phyloP scores from a whole-genome alignment of 352 stramenopile species.

The Phytophthora quininea region DNA sequence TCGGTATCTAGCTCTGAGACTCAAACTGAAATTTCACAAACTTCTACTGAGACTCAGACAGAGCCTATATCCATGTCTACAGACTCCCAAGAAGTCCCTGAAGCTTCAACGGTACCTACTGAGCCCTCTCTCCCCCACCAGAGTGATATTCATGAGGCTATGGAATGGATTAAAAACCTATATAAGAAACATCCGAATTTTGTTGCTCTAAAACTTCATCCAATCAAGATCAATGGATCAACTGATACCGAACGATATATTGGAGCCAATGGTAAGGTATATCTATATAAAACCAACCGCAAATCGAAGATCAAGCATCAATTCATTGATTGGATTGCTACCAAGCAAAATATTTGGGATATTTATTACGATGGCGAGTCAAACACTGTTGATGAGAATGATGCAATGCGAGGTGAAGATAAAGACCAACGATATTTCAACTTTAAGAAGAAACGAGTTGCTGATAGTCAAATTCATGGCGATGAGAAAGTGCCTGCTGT shows the following conservation, averaged over 20 bases:
- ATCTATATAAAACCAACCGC: not conserved
- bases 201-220: not conserved
- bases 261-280: not conserved
- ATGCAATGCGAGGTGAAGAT: constrained; percentile 1
- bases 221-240: not conserved
- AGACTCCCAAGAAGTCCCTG: not conserved
- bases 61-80: not conserved
- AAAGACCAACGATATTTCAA: not conserved
- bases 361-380: not conserved
- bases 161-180: not conserved
- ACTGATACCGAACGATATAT: not conserved
- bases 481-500: not conserved
- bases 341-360: not conserved
- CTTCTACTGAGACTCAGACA: too few relatives aligned
- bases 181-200: constrained; percentile 1
- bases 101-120: not conserved
- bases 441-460: not conserved
- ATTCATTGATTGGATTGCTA: constrained; percentile 2
- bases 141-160: not conserved
- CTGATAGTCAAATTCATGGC: not conserved
- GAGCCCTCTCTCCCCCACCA: too few relatives aligned
- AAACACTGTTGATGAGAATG: not conserved
- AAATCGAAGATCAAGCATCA: not conserved
- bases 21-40: too few relatives aligned
- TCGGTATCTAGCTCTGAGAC: too few relatives aligned